phyloP scores from a whole-genome alignment of 1,284 basidiomycete genomes.

The Cryptococcus floricola region DNA sequence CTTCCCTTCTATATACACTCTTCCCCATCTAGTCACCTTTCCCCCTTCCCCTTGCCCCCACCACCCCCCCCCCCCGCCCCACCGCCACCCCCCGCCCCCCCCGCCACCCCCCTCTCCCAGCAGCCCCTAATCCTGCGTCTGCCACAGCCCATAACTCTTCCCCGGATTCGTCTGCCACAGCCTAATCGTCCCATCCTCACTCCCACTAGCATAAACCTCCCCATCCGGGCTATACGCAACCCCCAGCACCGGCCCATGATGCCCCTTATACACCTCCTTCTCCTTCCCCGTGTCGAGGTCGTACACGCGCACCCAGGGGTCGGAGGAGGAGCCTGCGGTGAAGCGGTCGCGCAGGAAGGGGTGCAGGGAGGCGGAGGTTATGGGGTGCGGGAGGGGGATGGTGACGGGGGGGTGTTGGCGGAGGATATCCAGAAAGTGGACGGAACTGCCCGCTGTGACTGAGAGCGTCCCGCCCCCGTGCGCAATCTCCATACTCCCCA shows the following conservation, averaged over 20 bases:
- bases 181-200: conserved; percentile 80
- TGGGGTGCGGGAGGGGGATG: conserved; percentile 66
- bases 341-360: conserved; percentile 84
- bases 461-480: conserved; percentile 78
- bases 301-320: conserved; percentile 96
- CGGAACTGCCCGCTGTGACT: conserved; percentile 85
- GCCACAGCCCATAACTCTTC: conserved; percentile 90
- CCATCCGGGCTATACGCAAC: conserved; percentile 94
- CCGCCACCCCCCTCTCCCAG: neutral
- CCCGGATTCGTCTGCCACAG: conserved; percentile 95
- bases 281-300: conserved; percentile 80
- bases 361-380: conserved; percentile 88
- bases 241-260: conserved; percentile 94
- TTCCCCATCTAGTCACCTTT: no score
- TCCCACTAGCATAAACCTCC: conserved; percentile 96
- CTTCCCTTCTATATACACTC: no score
- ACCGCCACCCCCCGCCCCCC: no score
- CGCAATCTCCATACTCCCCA: conserved; percentile 91
- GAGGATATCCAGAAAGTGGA: conserved; percentile 65
- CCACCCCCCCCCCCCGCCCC: no score
- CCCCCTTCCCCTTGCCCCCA: no score
- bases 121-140: conserved; percentile 49
- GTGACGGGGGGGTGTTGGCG: conserved; percentile 54
- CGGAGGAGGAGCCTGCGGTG: conserved; percentile 81
- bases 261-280: conserved; percentile 88